A percentile compares a stretch with the other conserved stretches of the same genome.
phyloP scores from a whole-genome alignment of 1,139 yeast species.

The Scheffersomyces lignicola region DNA sequence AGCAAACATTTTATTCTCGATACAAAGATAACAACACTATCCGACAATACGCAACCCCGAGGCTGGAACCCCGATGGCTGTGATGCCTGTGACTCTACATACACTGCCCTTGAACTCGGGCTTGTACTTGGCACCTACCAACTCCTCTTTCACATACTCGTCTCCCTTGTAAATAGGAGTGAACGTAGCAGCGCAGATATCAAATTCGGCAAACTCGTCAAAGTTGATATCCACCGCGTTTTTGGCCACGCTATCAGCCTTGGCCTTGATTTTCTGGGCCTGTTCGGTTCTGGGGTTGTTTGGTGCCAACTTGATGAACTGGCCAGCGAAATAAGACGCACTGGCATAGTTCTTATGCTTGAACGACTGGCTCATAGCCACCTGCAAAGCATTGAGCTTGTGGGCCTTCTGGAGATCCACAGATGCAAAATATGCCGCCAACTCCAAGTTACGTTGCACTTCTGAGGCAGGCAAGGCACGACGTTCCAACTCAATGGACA shows the following conservation, averaged over 20 bases:
- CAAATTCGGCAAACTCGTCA: conserved; percentile 89
- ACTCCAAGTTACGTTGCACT: conserved; percentile 81
- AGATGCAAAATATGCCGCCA: conserved; percentile 93
- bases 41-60: conserved; percentile 84
- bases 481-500: conserved; percentile 86
- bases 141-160: conserved; percentile 71
- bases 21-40: too few relatives aligned
- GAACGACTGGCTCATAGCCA: conserved; percentile 92
- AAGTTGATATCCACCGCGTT: conserved; percentile 91
- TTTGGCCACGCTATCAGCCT: conserved; percentile 75
- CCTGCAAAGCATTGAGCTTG: conserved; percentile 83
- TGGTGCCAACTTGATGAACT: conserved; percentile 66
- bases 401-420: conserved; percentile 82
- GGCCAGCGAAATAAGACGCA: conserved; percentile 88
- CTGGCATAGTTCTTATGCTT: conserved; percentile 83
- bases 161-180: conserved; percentile 87
- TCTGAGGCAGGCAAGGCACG: conserved; percentile 72
- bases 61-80: conserved; percentile 91
- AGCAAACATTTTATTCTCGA: too few relatives aligned
- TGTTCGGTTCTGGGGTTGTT: conserved; percentile 85
- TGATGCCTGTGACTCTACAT: conserved; percentile 74
- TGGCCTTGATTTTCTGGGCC: conserved; percentile 78
- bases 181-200: conserved; percentile 80
- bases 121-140: conserved; percentile 88
- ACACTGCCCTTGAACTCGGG: conserved; percentile 73